These are phyloP conservation scores for Hippophae tibetana DNA, from an alignment of 306 rosid species.

Conservation along the genomic window DNA sequence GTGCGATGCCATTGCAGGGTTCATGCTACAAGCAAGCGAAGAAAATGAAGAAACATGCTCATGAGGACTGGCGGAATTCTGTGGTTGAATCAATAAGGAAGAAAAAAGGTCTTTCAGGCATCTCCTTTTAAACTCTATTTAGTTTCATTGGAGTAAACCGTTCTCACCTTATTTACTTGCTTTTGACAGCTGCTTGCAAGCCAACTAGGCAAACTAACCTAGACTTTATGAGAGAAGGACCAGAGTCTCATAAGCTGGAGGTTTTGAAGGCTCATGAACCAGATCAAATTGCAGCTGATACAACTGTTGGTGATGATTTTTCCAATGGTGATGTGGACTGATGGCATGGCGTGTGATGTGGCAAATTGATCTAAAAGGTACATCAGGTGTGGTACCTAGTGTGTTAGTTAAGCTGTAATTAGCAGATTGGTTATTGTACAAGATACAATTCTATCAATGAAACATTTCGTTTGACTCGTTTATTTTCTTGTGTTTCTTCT, in stretches of 20 bases:
- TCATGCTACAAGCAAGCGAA: conserved; percentile 58
- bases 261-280: conserved; percentile 18
- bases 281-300: no score
- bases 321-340: neutral
- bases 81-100: conserved; percentile 57
- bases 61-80: conserved; percentile 62
- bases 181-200: conserved; percentile 41
- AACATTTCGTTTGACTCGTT: no score
- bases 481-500: no score
- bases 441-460: no score
- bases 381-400: no score
- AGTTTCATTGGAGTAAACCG: neutral
- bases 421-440: no score
- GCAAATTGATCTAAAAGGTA: neutral
- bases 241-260: conserved; percentile 41
- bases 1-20: conserved; percentile 33
- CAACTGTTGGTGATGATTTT: no score
- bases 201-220: conserved; percentile 49
- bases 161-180: conserved; percentile 1
- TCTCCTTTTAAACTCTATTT: conserved; percentile 2
- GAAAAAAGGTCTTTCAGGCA: conserved; percentile 35
- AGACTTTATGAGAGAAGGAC: conserved; percentile 33
- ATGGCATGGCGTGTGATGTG: neutral
- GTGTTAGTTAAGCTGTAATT: no score
- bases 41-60: conserved; percentile 37